A percentile compares a stretch with the other conserved stretches of the same genome.
phyloP scores from a whole-genome alignment of 2,329 filamentous ascomycete species.

The Calonectria henricotiae region DNA sequence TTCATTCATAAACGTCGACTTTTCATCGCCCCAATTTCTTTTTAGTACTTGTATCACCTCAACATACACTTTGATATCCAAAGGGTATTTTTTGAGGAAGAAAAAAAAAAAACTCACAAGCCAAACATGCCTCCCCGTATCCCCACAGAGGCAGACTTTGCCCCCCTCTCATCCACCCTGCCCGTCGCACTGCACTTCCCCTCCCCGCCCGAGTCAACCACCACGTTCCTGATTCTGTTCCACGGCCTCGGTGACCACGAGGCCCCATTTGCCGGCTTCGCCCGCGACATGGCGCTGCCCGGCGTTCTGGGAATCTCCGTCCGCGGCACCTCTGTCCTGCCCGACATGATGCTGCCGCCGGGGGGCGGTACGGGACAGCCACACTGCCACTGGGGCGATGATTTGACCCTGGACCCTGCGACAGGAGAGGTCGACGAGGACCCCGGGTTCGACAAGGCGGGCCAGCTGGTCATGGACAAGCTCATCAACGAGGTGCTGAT shows the following conservation, averaged over 20 bases:
- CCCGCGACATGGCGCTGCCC: slow-evolving; percentile 79
- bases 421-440: slow-evolving; percentile 74
- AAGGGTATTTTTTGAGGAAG: too few relatives aligned
- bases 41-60: not conserved
- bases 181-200: slow-evolving; percentile 67
- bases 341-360: slow-evolving; percentile 73
- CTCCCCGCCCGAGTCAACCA: slow-evolving; percentile 73
- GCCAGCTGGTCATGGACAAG: slow-evolving; percentile 64
- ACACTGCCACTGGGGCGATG: slow-evolving; percentile 79
- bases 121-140: slow-evolving; percentile 65
- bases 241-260: slow-evolving; percentile 89
- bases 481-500: slow-evolving; percentile 70
- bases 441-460: slow-evolving; percentile 72
- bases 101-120: not conserved
- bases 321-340: slow-evolving; percentile 79
- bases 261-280: slow-evolving; percentile 78
- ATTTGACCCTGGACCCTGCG: slow-evolving; percentile 68
- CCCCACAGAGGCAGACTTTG: slow-evolving; percentile 68
- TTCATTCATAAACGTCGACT: too few relatives aligned
- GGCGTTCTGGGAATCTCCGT: slow-evolving; percentile 84
- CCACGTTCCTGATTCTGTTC: slow-evolving; percentile 84
- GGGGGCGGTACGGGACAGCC: slow-evolving; percentile 39
- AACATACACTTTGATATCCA: not conserved
- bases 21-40: too few relatives aligned
- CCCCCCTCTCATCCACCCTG: slow-evolving; percentile 61